Conservation (phyloP, 768 basidiomycete species). For the Calvatia gigantea region DNA sequence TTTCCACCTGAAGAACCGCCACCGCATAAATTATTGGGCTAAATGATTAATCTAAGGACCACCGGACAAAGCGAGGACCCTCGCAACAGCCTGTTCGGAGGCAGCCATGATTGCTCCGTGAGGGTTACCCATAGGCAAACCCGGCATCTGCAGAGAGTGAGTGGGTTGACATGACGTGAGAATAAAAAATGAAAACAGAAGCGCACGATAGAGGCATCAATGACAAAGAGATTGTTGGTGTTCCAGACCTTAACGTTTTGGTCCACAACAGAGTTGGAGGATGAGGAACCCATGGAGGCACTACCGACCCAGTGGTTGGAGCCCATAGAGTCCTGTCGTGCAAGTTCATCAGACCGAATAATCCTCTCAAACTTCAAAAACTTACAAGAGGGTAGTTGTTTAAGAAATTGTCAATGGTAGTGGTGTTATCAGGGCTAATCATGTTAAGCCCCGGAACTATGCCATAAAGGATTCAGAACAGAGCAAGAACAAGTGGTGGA, state of each 20-base stretch:
- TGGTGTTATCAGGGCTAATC: slow-evolving; percentile 59
- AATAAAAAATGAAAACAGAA: not conserved
- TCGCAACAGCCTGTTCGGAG: slow-evolving; percentile 55
- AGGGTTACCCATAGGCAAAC: slow-evolving; percentile 56
- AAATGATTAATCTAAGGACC: slow-evolving; percentile 32
- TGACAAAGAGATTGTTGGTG: slow-evolving; percentile 50
- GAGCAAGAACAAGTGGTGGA: not conserved
- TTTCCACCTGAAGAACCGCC: no score
- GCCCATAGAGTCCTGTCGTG: slow-evolving; percentile 39
- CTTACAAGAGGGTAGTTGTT: slow-evolving; percentile 33
- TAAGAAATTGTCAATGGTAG: slow-evolving; percentile 49
- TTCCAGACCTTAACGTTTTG: slow-evolving; percentile 50
- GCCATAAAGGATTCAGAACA: slow-evolving; percentile 8
- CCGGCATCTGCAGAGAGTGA: slow-evolving; percentile 38
- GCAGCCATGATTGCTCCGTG: slow-evolving; percentile 53
- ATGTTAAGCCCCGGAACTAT: slow-evolving; percentile 47
- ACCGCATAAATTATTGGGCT: not conserved
- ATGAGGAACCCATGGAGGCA: slow-evolving; percentile 36
- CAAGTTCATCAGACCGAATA: no score
- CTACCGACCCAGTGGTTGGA: slow-evolving; percentile 69
- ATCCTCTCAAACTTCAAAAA: no score
- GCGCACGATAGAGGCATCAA: slow-evolving; percentile 38
- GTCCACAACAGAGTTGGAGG: slow-evolving; percentile 42
- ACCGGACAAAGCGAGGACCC: slow-evolving; percentile 50
- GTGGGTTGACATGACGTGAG: slow-evolving; percentile 25